Evolutionary conservation across 805 yeast genomes (phyloP).

Genomic region (Starmerella floricola): DNA sequence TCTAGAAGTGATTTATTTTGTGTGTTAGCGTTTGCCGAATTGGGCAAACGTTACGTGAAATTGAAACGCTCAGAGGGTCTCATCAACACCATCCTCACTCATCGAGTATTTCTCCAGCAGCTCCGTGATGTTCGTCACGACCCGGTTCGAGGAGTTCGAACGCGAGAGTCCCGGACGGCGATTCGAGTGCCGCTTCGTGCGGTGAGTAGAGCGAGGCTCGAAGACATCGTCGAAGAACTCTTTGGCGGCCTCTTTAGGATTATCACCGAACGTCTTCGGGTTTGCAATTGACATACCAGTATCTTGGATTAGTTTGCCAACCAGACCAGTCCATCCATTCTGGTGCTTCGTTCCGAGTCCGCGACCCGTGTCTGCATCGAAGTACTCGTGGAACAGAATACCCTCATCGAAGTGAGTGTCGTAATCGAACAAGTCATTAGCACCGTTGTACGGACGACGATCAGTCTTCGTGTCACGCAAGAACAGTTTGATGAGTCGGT

Average conservation of each 20-base stretch:
- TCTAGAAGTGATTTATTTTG: too few species aligned
- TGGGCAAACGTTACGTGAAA: too few species aligned
- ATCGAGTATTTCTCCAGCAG: slow-evolving; percentile 19
- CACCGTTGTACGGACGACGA: slow-evolving; percentile 66
- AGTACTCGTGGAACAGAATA: slow-evolving; percentile 73
- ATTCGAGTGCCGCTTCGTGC: slow-evolving; percentile 19
- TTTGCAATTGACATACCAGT: slow-evolving; percentile 56
- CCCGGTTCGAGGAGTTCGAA: slow-evolving; percentile 15
- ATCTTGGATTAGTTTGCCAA: slow-evolving; percentile 80
- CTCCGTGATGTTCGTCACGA: slow-evolving; percentile 20
- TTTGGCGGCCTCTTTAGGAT: slow-evolving; percentile 28
- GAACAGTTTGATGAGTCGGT: slow-evolving; percentile 67
- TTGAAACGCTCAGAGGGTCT: slow-evolving; percentile 2
- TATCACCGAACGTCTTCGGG: slow-evolving; percentile 24
- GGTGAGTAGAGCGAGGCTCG: slow-evolving; percentile 16
- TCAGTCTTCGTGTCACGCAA: slow-evolving; percentile 45
- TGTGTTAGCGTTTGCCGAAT: too few species aligned
- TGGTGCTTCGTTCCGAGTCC: slow-evolving; percentile 91
- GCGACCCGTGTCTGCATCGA: slow-evolving; percentile 88
- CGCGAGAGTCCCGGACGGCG: slow-evolving; percentile 17
- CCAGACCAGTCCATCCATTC: slow-evolving; percentile 92
- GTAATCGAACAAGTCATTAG: slow-evolving; percentile 33
- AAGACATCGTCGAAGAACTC: slow-evolving; percentile 29
- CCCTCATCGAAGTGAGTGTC: slow-evolving; percentile 66
- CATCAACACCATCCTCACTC: slow-evolving; percentile 19